Conservation (phyloP, 2,329 filamentous ascomycete species). For the Cladosporium sp. region DNA sequence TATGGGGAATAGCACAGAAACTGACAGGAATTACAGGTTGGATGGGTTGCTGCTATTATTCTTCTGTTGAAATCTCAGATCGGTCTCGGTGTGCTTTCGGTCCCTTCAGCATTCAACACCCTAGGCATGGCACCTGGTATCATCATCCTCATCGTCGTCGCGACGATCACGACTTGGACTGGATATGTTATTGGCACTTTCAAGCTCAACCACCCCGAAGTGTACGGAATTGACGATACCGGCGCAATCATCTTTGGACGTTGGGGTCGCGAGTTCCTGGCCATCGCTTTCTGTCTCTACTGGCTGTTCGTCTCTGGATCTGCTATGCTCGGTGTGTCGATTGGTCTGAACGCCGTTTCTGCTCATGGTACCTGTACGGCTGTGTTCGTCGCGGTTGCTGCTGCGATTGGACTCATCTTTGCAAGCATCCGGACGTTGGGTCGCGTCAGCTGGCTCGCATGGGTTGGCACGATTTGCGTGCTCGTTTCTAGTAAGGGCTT, state of each 20-base stretch:
- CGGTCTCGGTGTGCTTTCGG: slow-evolving; percentile 45
- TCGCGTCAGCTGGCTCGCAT: slow-evolving; percentile 33
- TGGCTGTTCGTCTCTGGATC: slow-evolving; percentile 11
- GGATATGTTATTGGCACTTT: slow-evolving; percentile 47
- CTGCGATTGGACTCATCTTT: slow-evolving; percentile 36
- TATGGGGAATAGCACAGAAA: too few relatives aligned
- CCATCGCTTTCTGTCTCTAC: slow-evolving; percentile 14
- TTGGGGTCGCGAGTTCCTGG: slow-evolving; percentile 47
- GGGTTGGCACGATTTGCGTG: slow-evolving; percentile 29
- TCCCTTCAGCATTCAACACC: slow-evolving; percentile 42
- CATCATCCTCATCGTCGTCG: slow-evolving; percentile 39
- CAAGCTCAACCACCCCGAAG: slow-evolving; percentile 50
- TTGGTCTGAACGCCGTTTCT: slow-evolving; percentile 21
- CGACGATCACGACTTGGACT: slow-evolving; percentile 46
- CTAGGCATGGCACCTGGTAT: slow-evolving; percentile 48
- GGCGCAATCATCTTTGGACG: slow-evolving; percentile 51
- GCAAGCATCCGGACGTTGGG: slow-evolving; percentile 34
- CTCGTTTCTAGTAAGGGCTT: slow-evolving; percentile 17
- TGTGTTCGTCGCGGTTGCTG: slow-evolving; percentile 37
- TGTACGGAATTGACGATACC: slow-evolving; percentile 55
- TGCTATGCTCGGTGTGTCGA: slow-evolving; percentile 9
- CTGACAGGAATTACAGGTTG: slow-evolving; percentile 16
- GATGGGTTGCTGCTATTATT: slow-evolving; percentile 40
- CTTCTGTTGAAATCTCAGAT: slow-evolving; percentile 46
- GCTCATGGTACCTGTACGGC: slow-evolving; percentile 34